Evolutionary conservation across 805 yeast species (phyloP), one percentile per base, ranked within the genome.

Genomic region (Sugiyamaella marilandica): DNA sequence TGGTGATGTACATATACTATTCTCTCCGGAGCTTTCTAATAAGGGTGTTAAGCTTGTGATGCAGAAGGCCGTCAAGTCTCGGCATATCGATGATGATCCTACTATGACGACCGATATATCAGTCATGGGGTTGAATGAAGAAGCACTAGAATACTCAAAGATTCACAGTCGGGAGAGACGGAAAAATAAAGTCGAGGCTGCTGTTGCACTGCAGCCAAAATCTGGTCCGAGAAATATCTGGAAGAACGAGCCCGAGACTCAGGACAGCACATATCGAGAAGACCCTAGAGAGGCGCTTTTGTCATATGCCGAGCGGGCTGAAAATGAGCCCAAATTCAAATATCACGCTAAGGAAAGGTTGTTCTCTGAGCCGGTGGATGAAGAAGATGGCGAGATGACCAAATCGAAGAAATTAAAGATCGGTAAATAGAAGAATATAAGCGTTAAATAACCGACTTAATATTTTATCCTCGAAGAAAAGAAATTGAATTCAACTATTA

Each of bases 261-360:
- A 7, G 5, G 13, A 39, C 19, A 19, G 24, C 43, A 14, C 43
- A 19, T 39, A 35, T 4, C 45, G 47, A n/a, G 69, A 67, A 52
- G 71, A 67, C 49, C 70, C 70, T 1, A 41, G 70, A 21, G 71
- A 68, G 47, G 69, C 67, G 37, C 54, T 67, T 45, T 54, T 67
- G 24, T 63, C 61, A 47, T 63, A 61, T 43, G 69, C 70, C 3
- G 60, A 63, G n/a, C 49, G 54, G 21, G 66, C 68, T 1, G 56
- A 63, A 44, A 51, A 51, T 18, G 58, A 62, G 24, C 63, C 65
- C 2, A 47, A 57, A 32, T 61, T 62, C 49, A 47, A 36, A 19
- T 10, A 48, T 16, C 46, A 39, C 39, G 45, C 46, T 47, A 11
- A 35, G 41, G 24, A 45, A 14, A 47, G 39, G 26, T 14, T 36